Evolutionary conservation across 2,329 filamentous ascomycete genomes (phyloP).

Genomic region (Teratosphaeria pseudoeucalypti): DNA sequence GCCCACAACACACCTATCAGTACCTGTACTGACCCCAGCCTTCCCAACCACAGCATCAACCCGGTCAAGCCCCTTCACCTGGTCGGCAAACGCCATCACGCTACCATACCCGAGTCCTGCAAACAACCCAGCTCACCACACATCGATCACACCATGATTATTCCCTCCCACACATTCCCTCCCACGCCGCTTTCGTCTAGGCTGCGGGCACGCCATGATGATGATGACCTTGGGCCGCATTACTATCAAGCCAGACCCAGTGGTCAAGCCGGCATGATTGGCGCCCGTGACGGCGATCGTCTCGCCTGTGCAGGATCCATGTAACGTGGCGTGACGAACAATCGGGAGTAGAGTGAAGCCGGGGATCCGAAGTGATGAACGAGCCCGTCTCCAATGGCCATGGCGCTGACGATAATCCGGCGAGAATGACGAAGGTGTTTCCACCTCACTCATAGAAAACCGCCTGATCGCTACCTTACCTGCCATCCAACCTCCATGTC

Average conservation of each 20-base stretch:
- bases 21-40: slow-evolving; percentile 21
- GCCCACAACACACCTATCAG: background rate
- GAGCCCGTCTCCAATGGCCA: background rate
- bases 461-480: too few relatives aligned
- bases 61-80: slow-evolving; percentile 21
- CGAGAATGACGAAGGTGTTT: too few relatives aligned
- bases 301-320: slow-evolving; percentile 19
- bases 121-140: slow-evolving; percentile 40
- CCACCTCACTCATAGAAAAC: too few relatives aligned
- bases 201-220: slow-evolving; percentile 36
- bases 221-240: slow-evolving; percentile 34
- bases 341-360: slow-evolving; percentile 31
- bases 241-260: slow-evolving; percentile 28
- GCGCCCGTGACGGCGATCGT: slow-evolving; percentile 40
- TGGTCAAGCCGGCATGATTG: slow-evolving; percentile 33
- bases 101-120: slow-evolving; percentile 23
- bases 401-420: background rate
- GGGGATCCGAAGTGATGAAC: slow-evolving; percentile 4
- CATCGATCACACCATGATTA: slow-evolving; percentile 26
- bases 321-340: slow-evolving; percentile 28
- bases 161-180: slow-evolving; percentile 19
- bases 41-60: slow-evolving; percentile 31
- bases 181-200: slow-evolving; percentile 27
- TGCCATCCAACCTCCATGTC: too few relatives aligned
- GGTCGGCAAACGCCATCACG: slow-evolving; percentile 27